These are phyloP conservation scores for Serendipita sp. DNA, from an alignment of 768 basidiomycete species.

Conservation along the genomic window DNA sequence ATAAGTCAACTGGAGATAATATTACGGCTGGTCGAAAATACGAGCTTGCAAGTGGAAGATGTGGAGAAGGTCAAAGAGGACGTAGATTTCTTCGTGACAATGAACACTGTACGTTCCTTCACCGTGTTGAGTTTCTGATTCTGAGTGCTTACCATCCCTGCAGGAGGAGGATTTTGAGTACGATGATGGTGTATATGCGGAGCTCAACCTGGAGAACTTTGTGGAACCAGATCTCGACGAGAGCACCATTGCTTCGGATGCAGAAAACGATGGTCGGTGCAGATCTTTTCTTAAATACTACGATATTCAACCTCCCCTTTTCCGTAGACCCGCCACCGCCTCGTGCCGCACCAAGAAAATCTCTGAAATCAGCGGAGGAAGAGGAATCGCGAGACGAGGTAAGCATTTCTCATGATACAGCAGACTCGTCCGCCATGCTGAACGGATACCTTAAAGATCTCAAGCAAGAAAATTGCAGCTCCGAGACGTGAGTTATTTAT, in stretches of 20 bases:
- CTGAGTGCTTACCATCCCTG: conserved; percentile 9
- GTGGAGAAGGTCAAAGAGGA: conserved; percentile 80
- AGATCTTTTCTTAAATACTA: neutral
- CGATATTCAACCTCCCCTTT: neutral
- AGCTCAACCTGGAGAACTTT: conserved; percentile 91
- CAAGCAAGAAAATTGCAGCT: conserved; percentile 3
- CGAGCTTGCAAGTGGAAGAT: conserved; percentile 67
- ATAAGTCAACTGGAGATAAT: conserved; percentile 84
- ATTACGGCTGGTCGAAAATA: conserved; percentile 84
- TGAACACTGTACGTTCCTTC: conserved; percentile 62
- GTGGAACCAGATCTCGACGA: conserved; percentile 58
- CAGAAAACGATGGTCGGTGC: conserved; percentile 52
- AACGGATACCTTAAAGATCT: neutral
- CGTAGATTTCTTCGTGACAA: conserved; percentile 90
- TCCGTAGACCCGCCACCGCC: neutral
- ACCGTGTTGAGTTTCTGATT: neutral
- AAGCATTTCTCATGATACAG: conserved; percentile 21
- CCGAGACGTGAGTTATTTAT: neutral
- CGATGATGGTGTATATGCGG: conserved; percentile 94
- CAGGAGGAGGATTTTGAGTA: conserved; percentile 97
- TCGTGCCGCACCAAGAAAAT: neutral
- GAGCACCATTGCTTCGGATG: conserved; percentile 57
- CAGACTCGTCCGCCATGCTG: neutral
- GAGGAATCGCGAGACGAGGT: conserved; percentile 56
- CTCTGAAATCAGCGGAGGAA: conserved; percentile 16